Conservation (phyloP, 805 yeast genomes). For the Candida silvatica region DNA sequence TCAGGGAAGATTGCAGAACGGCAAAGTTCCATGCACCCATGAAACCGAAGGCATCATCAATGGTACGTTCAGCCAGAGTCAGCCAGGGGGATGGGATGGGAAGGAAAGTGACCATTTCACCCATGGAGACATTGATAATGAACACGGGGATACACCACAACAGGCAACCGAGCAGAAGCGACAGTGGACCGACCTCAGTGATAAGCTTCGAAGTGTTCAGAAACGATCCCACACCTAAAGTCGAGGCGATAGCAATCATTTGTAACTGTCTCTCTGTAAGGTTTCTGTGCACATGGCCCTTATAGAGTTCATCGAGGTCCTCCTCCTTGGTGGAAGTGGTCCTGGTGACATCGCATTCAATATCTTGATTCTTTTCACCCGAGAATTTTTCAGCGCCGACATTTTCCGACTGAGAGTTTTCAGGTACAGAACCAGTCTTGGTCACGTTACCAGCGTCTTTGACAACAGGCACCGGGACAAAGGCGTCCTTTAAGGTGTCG, state of each 20-base stretch:
- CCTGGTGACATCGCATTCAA: not conserved
- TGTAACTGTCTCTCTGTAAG: constrained; percentile 37
- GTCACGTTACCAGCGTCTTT: constrained; percentile 2
- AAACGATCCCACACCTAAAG: constrained; percentile 34
- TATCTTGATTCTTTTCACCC: constrained; percentile 1
- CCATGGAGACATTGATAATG: constrained; percentile 32
- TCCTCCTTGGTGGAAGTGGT: constrained; percentile 1
- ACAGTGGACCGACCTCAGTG: constrained; percentile 32
- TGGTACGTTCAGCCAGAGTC: constrained; percentile 36
- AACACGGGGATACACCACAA: constrained; percentile 35
- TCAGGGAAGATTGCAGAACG: constrained; percentile 34
- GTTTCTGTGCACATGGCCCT: constrained; percentile 23
- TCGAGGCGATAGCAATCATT: constrained; percentile 57
- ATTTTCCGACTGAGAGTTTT: not conserved
- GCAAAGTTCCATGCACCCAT: constrained; percentile 43
- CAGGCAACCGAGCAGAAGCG: constrained; percentile 29
- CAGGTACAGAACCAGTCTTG: not conserved
- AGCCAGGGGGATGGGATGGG: constrained; percentile 42
- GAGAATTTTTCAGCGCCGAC: not conserved
- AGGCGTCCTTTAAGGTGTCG: constrained; percentile 6
- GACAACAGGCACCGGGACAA: constrained; percentile 7
- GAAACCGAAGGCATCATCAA: constrained; percentile 36
- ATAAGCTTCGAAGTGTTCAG: constrained; percentile 30
- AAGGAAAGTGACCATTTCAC: constrained; percentile 37
- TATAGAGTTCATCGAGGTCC: constrained; percentile 1